Base-by-base conservation (phyloP, 2,329 filamentous ascomycete species). In the Lachnellula occidentalis region DNA sequence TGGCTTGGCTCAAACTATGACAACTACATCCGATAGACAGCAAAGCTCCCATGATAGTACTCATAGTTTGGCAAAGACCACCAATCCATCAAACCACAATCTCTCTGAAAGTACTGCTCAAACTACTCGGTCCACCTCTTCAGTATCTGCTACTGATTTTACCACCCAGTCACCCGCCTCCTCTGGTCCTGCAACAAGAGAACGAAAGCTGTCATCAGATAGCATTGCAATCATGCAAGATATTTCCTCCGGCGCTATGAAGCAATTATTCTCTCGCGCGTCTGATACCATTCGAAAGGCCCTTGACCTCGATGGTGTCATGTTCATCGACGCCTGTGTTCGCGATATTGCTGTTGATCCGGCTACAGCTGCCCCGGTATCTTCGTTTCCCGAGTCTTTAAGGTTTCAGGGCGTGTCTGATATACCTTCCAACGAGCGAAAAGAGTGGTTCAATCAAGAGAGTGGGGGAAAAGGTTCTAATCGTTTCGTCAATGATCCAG, bases 301-400 rank as follows among this genome's bases (percentile, higher is more conserved):
- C 1, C 43, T 56, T n/a, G 54, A 57, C 31, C 48, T 64, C 9
- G 60, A 64, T 45, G 61, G 62, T 0, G 53, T 60, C 8, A 43
- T 64, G 8, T 60, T 63, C 42, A 42, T 64, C 15, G 61, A 62
- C 48, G 57, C 59, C 11, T 59, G 48, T n/a, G 49, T 58, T 14
- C 57, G 55, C 15, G 55, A 59, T 45, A 34, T 50, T 17, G 55
- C 48, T 4, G 17, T 53, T 27, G 47, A 41, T 17, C 47, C 31
- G 7, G 39, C 22, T 15, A 53, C 34, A 27, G 7, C 27, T 4
- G 11, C 42, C 5, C 17, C 45, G 4, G 19, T 11, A 14, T 7
- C 36, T 39, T 15, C 19, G 15, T 22, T 22, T n/a, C n/a, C 36
- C 3, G 34, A 27, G 8, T 17, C 34, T 21, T 8, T 39, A 6